These are phyloP conservation scores for Trebouxia sp. DNA, from an alignment of 139 green algal species.

Conservation along the genomic window DNA sequence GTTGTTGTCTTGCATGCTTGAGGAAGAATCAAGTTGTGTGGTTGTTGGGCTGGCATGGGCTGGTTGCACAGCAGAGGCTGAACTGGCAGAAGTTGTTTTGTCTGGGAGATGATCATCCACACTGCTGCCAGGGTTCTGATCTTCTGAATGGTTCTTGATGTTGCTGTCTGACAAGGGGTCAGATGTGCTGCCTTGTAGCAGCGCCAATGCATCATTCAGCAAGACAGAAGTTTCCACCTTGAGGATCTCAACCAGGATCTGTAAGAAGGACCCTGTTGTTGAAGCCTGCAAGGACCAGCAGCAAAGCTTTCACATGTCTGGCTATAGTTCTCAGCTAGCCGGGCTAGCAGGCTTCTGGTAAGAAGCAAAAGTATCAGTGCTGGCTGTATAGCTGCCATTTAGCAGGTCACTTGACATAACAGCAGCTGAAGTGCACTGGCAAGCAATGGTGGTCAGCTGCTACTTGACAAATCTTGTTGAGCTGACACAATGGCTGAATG, in stretches of 20 bases:
- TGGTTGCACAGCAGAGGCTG: too few species aligned
- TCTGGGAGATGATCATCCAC: too few species aligned
- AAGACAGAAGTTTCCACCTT: conserved; percentile 56
- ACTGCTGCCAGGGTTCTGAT: too few species aligned
- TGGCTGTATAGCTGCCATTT: not conserved
- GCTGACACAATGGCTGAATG: not conserved
- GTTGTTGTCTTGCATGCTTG: too few species aligned
- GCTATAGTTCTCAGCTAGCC: not conserved
- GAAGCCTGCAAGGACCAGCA: not conserved
- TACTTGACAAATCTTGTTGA: not conserved
- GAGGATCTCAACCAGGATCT: conserved; percentile 49
- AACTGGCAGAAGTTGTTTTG: too few species aligned
- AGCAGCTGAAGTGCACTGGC: not conserved
- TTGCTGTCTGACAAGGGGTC: conserved; percentile 2
- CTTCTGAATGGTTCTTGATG: not conserved
- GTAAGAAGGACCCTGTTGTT: conserved; percentile 42
- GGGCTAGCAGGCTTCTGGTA: not conserved
- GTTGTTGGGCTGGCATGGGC: not conserved
- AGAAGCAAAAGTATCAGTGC: not conserved
- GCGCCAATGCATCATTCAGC: conserved; percentile 52
- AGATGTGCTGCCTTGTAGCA: conserved; percentile 10
- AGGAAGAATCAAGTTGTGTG: not conserved
- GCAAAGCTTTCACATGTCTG: not conserved
- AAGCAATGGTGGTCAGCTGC: too few species aligned
- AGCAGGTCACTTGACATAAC: not conserved